Conservation (phyloP, 2,329 filamentous ascomycete genomes). For the Lachnellula suecica region DNA sequence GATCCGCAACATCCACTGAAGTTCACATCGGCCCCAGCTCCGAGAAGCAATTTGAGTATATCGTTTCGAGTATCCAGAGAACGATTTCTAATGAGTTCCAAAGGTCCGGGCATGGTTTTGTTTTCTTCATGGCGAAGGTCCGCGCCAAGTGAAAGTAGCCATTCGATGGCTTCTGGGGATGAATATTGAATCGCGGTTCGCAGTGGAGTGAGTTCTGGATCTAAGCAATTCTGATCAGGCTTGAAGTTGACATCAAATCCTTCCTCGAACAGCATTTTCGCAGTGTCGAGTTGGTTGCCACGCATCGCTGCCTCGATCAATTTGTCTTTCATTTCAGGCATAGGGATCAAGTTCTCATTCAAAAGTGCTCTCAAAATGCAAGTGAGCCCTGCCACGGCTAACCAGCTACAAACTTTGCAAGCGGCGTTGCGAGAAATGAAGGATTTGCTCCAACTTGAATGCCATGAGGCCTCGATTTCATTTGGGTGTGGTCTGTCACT, state of each 20-base stretch:
- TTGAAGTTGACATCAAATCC: neutral
- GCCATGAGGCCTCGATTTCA: too few species aligned
- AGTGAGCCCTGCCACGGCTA: neutral
- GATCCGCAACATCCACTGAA: too few species aligned
- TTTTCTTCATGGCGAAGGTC: neutral
- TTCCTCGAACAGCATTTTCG: neutral
- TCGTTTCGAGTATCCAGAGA: neutral
- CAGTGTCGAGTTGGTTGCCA: neutral
- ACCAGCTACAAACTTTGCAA: neutral
- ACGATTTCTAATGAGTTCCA: neutral
- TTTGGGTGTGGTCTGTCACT: too few species aligned
- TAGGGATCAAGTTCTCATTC: neutral
- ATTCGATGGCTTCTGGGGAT: neutral
- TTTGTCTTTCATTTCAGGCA: neutral
- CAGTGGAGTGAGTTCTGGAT: neutral
- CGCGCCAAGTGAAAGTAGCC: neutral
- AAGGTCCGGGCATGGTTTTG: neutral
- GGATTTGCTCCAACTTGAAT: neutral
- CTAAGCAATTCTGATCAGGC: neutral
- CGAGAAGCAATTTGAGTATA: neutral
- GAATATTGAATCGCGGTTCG: neutral
- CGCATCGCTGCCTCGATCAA: neutral
- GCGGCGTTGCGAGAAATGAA: neutral
- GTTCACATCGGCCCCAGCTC: neutral
- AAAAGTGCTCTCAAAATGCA: neutral